These are phyloP conservation scores for Aspergillus quadrilineatus DNA, from an alignment of 2,329 filamentous ascomycete genomes.

Conservation along the genomic window DNA sequence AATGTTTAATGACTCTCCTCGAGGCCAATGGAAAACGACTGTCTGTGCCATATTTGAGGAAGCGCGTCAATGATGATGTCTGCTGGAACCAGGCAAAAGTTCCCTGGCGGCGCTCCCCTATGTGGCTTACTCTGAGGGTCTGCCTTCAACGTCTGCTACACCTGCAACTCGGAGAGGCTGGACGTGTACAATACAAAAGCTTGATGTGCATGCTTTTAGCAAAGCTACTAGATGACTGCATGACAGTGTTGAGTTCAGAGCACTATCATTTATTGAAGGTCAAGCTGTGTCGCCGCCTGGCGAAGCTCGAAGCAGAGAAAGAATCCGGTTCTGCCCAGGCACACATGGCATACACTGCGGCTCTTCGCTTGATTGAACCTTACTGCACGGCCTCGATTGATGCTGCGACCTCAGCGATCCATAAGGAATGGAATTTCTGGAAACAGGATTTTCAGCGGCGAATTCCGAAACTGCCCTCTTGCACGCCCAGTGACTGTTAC, in stretches of 20 bases:
- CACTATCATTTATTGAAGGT: conserved; percentile 43
- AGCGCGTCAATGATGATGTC: conserved; percentile 65
- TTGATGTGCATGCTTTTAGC: conserved; percentile 53
- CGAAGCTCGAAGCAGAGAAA: conserved; percentile 54
- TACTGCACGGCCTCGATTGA: conserved; percentile 32
- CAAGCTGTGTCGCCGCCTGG: conserved; percentile 59
- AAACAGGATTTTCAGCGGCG: conserved; percentile 39
- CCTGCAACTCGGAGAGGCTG: conserved; percentile 37
- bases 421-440: conserved; percentile 41
- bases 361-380: conserved; percentile 21
- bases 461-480: conserved; percentile 46
- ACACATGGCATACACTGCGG: conserved; percentile 1
- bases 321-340: background rate
- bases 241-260: conserved; percentile 34
- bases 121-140: conserved; percentile 64
- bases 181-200: conserved; percentile 57
- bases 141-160: conserved; percentile 54
- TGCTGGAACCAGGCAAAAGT: conserved; percentile 47
- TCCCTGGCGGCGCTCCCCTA: conserved; percentile 63
- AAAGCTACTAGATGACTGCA: conserved; percentile 46
- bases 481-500: conserved; percentile 29
- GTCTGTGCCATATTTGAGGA: conserved; percentile 46
- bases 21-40: conserved; percentile 51
- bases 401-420: conserved; percentile 31
- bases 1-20: conserved; percentile 61